Evolutionary conservation across 2,329 filamentous ascomycete species (phyloP), one percentile per base, ranked within the genome.

Genomic region (Penicillium sp.): DNA sequence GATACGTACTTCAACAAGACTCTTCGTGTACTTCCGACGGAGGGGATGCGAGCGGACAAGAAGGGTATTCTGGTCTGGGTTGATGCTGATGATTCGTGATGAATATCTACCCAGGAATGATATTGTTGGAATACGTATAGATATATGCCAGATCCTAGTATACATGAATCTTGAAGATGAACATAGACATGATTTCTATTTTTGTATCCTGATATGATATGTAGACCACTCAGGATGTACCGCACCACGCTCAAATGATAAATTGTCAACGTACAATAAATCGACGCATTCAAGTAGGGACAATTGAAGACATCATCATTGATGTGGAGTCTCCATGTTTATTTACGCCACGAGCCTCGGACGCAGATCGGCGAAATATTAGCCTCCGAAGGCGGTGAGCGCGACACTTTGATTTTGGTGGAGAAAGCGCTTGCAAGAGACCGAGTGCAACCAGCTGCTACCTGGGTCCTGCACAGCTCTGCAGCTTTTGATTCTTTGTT

Each of bases 1-100:
- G 93, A 96, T 76, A 87, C 89, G 65, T 96, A 96, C 66, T 97
- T 96, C 73, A 91, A 96, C 70, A 96, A 97, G 79, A 86, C 89
- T 43, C 72, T 97, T 59, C 85, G 88, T 61, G 86, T 96, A 23
- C 84, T 91, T 59, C 86, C 90, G 2, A 93, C 89, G 0, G 89
- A 87, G 67, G 88, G 86, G 21, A 87, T 79, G 72, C 75, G 74
- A 60, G 70, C 66, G 59, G 82, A 84, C 59, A 83, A 82, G 68
- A 82, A 80, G 59, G 79, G 79, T 0, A 65, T 76, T 24, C 59
- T 73, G 59, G 64, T 78, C 14, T 77, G 74, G 74, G 71, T 77
- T 55, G 74, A 76, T 64, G 69, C 70, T 43, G 69, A 74, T 35
- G 56, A 45, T 3, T 47, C 46, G 16, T 57, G 28, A 59, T 33